Base-by-base conservation (phyloP, 2,329 filamentous ascomycete genomes). In the Penicillium sp. region DNA sequence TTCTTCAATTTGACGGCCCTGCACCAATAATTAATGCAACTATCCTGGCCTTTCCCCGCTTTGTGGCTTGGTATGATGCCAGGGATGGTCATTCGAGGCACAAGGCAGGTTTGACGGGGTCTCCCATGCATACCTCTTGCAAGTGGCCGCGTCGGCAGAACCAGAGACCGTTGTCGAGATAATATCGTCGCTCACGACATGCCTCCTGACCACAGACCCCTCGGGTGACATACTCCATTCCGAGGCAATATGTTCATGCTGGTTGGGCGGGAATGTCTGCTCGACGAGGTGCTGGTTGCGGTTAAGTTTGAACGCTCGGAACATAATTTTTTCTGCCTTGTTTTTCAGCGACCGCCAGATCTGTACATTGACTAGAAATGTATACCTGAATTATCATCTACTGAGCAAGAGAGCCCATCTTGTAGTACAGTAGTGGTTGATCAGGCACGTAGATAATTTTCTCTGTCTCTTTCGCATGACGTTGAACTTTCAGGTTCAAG, bases 141-240 rank as follows among this genome's bases (percentile, higher is more conserved):
- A 88, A 86, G 78, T 96, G 92, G 35, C 91, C 91, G 65, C 90
- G 88, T 63, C 88, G 83, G 75, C 92, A 96, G 73, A 91, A 96
- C 62, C 88, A 86, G 58, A 88, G 84, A 3, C 91, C 91, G 75
- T 90, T 89, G 65, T 92, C 87, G 35, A 88, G 79, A 70, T 91
- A 90, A 78, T 89, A 92, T 62, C 84, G 84, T 43, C 82, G 83
- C 53, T 89, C 89, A 60, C 89, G 88, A 72, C 92, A 96, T 68
- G 85, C 83, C 61, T 85, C 83, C 61, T 84, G 78, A 50, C 82
- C 82, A 67, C 84, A 87, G 51, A 70, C 71, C 60, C 80, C 79
- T 61, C 77, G 79, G 55, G 75, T 77, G 55, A 72, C 70, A 67
- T 81, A 81, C 55, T 78, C 75, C 76, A 76, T 78, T 57, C 61